Percentiles rank a stretch among this genome's conserved stretches.
These are phyloP conservation scores for Suillus alpinus DNA, from an alignment of 768 basidiomycete species.

Conservation along the genomic window DNA sequence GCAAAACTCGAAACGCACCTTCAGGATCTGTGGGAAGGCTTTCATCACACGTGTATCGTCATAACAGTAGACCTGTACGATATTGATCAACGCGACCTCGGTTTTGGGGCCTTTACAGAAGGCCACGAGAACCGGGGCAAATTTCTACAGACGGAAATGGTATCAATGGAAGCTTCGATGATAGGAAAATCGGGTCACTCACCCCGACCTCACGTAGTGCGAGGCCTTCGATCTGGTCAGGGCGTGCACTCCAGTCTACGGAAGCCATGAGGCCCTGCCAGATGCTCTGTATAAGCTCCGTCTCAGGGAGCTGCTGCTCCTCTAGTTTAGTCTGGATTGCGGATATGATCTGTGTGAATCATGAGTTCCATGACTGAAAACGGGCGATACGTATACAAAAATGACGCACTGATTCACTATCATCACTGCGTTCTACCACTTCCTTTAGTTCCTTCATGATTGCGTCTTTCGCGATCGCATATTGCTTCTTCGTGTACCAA, in stretches of 20 bases:
- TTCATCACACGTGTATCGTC: constrained; percentile 95
- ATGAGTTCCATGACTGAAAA: constrained; percentile 6
- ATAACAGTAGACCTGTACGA: constrained; percentile 94
- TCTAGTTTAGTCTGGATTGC: constrained; percentile 71
- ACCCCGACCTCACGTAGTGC: constrained; percentile 89
- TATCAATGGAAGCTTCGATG: neutral
- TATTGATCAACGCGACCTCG: constrained; percentile 91
- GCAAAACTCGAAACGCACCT: constrained; percentile 42
- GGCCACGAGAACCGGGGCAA: constrained; percentile 80
- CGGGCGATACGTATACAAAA: neutral
- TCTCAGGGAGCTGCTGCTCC: constrained; percentile 79
- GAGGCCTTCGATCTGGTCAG: constrained; percentile 89
- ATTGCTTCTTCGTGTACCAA: constrained; percentile 92
- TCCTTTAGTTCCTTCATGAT: constrained; percentile 69
- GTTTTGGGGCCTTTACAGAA: constrained; percentile 89
- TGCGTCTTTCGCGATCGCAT: constrained; percentile 75
- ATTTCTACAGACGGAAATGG: constrained; percentile 52
- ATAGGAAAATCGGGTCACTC: constrained; percentile 26
- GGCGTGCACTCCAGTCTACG: constrained; percentile 84
- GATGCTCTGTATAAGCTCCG: constrained; percentile 82
- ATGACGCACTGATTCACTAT: constrained; percentile 59
- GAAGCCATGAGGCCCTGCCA: constrained; percentile 90
- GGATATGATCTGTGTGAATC: constrained; percentile 64
- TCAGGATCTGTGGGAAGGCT: constrained; percentile 91
- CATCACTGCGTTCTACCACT: constrained; percentile 66